Percentiles rank a stretch among this genome's conserved stretches.
These are phyloP conservation scores for Boletus pseudopeckii DNA, from an alignment of 768 basidiomycete species.

Conservation along the genomic window DNA sequence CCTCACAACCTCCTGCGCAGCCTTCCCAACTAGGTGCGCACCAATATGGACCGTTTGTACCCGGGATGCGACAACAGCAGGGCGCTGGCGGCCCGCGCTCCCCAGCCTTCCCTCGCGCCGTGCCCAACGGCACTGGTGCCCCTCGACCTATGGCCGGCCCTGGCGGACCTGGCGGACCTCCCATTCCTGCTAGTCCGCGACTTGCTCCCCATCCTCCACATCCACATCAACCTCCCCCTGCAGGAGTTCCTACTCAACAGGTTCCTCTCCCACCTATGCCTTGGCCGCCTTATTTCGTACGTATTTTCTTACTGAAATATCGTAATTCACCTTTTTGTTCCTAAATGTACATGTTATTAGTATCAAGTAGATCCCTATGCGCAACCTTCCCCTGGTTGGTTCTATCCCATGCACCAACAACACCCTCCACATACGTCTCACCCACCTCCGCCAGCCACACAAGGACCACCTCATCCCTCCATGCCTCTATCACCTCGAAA, in stretches of 20 bases:
- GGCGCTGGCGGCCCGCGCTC: slow-evolving; percentile 59
- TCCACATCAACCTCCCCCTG: slow-evolving; percentile 53
- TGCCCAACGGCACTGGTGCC: slow-evolving; percentile 55
- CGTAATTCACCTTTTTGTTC: neutral
- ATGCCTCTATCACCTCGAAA: slow-evolving; percentile 73
- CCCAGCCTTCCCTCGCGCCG: slow-evolving; percentile 59
- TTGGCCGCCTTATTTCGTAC: slow-evolving; percentile 57
- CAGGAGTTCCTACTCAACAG: slow-evolving; percentile 47
- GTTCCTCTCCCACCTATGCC: slow-evolving; percentile 39
- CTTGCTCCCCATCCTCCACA: slow-evolving; percentile 47
- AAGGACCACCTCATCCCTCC: slow-evolving; percentile 42
- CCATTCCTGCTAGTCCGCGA: slow-evolving; percentile 61
- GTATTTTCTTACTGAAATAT: slow-evolving; percentile 26
- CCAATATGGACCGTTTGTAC: slow-evolving; percentile 47
- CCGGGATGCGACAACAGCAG: slow-evolving; percentile 44
- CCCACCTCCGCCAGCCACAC: slow-evolving; percentile 34
- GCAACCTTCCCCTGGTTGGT: slow-evolving; percentile 36
- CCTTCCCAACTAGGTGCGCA: slow-evolving; percentile 44
- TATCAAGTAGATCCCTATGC: slow-evolving; percentile 50
- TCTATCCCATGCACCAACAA: slow-evolving; percentile 40
- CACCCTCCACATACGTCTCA: slow-evolving; percentile 49
- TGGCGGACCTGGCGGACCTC: slow-evolving; percentile 53
- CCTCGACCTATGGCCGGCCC: slow-evolving; percentile 45
- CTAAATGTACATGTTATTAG: slow-evolving; percentile 23
- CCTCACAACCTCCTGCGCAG: slow-evolving; percentile 36